phyloP scores from a whole-genome alignment of 306 rosid genomes.

The Styphnolobium japonicum region DNA sequence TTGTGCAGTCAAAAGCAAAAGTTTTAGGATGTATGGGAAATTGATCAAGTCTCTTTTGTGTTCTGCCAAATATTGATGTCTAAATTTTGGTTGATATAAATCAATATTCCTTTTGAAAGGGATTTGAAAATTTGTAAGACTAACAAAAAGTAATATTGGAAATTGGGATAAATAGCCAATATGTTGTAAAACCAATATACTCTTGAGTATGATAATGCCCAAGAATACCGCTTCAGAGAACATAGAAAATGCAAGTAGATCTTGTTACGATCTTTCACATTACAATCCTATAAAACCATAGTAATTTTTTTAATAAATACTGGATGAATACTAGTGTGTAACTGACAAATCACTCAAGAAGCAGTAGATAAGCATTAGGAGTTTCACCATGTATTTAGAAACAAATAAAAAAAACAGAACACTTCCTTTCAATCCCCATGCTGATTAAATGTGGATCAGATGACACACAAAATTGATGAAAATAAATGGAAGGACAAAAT shows the following conservation, averaged over 20 bases:
- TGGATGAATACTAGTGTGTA: not conserved
- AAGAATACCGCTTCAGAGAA: not conserved
- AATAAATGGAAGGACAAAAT: not conserved
- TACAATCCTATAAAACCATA: not conserved
- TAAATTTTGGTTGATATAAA: not conserved
- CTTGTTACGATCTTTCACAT: not conserved
- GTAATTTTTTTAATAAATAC: not conserved
- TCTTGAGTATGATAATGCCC: not conserved
- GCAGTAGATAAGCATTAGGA: not conserved
- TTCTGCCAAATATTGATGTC: not conserved
- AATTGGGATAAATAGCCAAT: not conserved
- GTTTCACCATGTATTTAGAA: not conserved
- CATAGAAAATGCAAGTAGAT: slow-evolving; percentile 4
- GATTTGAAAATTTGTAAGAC: not conserved
- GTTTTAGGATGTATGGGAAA: not conserved
- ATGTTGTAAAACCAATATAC: not conserved
- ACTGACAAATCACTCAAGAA: not conserved
- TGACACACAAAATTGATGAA: not conserved
- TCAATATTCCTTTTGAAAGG: not conserved
- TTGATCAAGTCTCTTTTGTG: not conserved
- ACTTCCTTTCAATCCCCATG: too few species aligned
- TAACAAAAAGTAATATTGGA: not conserved
- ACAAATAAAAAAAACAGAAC: too few species aligned
- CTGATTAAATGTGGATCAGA: too few species aligned
- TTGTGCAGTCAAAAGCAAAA: not conserved